phyloP scores from a whole-genome alignment of 2,329 filamentous ascomycete species.

The Grosmannia serpens region DNA sequence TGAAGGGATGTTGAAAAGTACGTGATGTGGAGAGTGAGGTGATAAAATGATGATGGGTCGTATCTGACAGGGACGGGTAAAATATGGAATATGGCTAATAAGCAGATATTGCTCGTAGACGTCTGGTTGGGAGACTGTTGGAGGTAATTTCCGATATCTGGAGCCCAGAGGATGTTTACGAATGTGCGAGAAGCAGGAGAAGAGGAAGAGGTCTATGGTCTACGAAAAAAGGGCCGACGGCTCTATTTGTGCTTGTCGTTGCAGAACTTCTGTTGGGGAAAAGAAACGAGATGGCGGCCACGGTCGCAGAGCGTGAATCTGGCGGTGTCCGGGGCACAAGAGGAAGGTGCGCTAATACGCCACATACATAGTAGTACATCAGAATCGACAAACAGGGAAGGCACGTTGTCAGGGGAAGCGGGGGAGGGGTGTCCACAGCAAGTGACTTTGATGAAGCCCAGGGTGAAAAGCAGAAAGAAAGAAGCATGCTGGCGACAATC shows the following conservation, averaged over 20 bases:
- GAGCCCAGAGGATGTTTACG: background rate
- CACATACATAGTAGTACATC: background rate
- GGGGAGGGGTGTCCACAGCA: background rate
- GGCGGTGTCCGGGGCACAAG: background rate
- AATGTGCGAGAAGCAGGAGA: background rate
- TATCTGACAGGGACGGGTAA: background rate
- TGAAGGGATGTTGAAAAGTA: background rate
- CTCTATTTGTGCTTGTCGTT: background rate
- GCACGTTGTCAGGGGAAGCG: background rate
- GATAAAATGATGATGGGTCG: background rate
- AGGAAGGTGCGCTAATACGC: background rate
- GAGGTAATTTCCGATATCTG: background rate
- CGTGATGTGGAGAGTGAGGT: background rate
- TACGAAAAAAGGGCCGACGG: background rate
- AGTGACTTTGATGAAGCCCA: background rate
- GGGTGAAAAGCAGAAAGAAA: background rate
- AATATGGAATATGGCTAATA: background rate
- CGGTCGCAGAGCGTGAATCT: background rate
- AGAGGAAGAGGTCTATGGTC: background rate
- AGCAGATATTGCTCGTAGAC: background rate
- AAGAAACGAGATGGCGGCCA: background rate
- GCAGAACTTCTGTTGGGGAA: background rate
- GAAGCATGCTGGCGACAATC: no score
- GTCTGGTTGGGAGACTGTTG: no score
- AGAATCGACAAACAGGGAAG: background rate